These are phyloP conservation scores for Pneumocystis jirovecii DNA, from an alignment of 1,139 yeast species.

Conservation along the genomic window DNA sequence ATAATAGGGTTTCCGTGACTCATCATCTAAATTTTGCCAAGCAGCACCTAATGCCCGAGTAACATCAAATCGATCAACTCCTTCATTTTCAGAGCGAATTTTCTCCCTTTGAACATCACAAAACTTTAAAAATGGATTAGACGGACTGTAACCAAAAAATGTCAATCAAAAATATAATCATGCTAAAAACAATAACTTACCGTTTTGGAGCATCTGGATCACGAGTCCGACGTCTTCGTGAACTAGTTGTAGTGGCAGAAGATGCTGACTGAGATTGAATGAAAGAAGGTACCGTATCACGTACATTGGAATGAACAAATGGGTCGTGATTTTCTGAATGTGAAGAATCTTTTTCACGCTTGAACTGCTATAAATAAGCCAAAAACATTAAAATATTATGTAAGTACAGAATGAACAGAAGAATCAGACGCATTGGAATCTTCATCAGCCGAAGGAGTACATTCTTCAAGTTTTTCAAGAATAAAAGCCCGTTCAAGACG, in stretches of 20 bases:
- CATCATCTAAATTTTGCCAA: constrained; percentile 66
- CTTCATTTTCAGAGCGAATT: constrained; percentile 36
- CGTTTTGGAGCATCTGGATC: constrained; percentile 49
- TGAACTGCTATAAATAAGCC: not conserved
- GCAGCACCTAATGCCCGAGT: constrained; percentile 69
- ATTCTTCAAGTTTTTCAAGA: constrained; percentile 59
- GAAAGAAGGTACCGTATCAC: not conserved
- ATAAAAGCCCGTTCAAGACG: constrained; percentile 70
- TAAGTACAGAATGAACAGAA: constrained; percentile 19
- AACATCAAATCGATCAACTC: constrained; percentile 45
- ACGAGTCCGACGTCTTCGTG: constrained; percentile 1
- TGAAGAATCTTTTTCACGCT: not conserved
- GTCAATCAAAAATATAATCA: constrained; percentile 4
- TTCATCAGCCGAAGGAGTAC: constrained; percentile 18
- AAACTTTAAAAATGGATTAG: constrained; percentile 25
- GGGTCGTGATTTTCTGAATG: not conserved
- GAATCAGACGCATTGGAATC: constrained; percentile 22
- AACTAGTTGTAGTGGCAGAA: not conserved
- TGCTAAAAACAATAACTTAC: constrained; percentile 8
- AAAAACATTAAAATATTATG: not conserved
- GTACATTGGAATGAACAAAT: not conserved
- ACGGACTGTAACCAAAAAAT: constrained; percentile 4
- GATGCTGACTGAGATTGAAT: not conserved
- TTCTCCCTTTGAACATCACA: constrained; percentile 77
- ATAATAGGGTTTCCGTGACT: constrained; percentile 58